Evolutionary conservation across 2,329 filamentous ascomycete species (phyloP).

Genomic region (Fusarium sp.): DNA sequence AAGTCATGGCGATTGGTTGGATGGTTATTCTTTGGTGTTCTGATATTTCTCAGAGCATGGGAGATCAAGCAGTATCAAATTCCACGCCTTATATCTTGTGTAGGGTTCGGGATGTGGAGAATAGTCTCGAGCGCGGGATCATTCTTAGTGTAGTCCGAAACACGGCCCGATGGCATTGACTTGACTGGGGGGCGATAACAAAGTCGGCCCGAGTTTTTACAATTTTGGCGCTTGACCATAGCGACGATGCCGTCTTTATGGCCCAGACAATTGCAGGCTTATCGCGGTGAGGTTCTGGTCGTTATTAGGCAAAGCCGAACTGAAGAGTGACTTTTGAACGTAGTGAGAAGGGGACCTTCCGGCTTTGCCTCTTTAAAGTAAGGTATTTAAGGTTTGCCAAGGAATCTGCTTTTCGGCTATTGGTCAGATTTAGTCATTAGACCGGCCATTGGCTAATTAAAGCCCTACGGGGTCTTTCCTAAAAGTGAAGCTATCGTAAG

Average conservation of each 20-base stretch:
- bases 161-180: not conserved
- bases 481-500: not conserved
- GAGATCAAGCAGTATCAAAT: not conserved
- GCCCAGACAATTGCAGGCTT: not conserved
- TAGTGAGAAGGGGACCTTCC: not conserved
- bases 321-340: not conserved
- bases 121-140: not conserved
- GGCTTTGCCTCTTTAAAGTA: not conserved
- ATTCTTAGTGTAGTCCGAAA: not conserved
- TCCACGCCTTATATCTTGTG: not conserved
- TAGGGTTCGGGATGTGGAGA: not conserved
- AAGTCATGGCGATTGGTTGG: not conserved
- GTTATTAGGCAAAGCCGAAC: not conserved
- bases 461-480: not conserved
- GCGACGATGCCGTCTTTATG: not conserved
- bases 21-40: too few relatives aligned
- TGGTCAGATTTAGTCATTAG: not conserved
- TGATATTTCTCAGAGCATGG: not conserved
- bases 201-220: not conserved
- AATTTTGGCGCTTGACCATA: not conserved
- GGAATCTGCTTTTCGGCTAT: not conserved
- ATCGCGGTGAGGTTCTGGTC: not conserved
- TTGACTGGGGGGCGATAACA: not conserved
- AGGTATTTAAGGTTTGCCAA: not conserved
- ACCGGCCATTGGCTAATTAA: accelerated